Base-by-base conservation (phyloP, 2,329 filamentous ascomycete genomes). In the Chalara sp. region DNA sequence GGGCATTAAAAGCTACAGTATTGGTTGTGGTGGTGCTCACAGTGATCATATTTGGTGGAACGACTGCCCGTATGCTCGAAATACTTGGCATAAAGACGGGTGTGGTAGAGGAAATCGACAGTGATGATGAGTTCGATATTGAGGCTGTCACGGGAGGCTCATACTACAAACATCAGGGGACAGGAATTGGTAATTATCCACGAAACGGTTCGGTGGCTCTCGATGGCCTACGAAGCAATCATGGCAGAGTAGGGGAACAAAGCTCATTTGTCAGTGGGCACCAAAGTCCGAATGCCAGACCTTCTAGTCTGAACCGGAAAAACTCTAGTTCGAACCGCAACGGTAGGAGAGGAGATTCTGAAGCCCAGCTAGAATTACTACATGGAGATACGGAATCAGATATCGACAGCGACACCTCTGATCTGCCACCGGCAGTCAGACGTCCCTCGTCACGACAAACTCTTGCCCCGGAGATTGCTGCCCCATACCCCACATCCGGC, bases 121-220 rank as follows among this genome's bases (percentile, higher is more conserved):
- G 89, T 43, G 93, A 99, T 65, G 93, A 99, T 65, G 93, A 99
- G 68, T 99, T 99, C 62, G 93, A 99, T 66, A 99, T 96, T 55
- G 93, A 67, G 54, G 60, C 62, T 21, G 57, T 65, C 29, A 60
- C 63, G 8, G 63, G 61, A 42, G 60, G 56, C 31, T 63, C 60
- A 8, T 95, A 91, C 62, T 84, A 86, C 60, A 93, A 95, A 66
- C 86, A 89, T 57, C 81, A 85, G 35, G 59, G 87, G 47, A 80
- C 77, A 29, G 89, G 79, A 11, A 81, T 95, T 50, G 91, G 90
- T 28, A 89, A 89, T 63, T 85, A 74, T 5, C 88, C 89, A 12
- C 82, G 84, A 49, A 74, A 69, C 35, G 67, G 70, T 30, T 57
- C 61, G 45, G 69, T 69, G 56, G 67, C 75, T n/a, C 68, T 84